These are phyloP conservation scores for Afroboletus lepidellus DNA, from an alignment of 1,284 basidiomycete species.

Conservation along the genomic window DNA sequence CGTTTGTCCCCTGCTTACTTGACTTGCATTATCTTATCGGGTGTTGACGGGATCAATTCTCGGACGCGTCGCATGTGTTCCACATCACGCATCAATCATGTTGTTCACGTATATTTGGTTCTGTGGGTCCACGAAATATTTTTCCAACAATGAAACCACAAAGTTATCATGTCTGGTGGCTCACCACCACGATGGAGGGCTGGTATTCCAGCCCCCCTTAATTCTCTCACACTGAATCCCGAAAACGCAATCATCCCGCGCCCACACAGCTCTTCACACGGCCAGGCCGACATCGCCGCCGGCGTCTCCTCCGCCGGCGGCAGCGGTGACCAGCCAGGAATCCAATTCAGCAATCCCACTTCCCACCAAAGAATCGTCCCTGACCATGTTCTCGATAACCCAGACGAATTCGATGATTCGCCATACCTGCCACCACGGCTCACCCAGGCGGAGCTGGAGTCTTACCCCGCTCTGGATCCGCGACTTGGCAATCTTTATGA, in stretches of 20 bases:
- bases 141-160: conserved; percentile 30
- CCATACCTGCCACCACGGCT: conserved; percentile 32
- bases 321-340: conserved; percentile 13
- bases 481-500: conserved; percentile 10
- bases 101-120: conserved; percentile 33
- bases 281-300: conserved; percentile 30
- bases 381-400: conserved; percentile 9
- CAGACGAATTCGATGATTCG: conserved; percentile 27
- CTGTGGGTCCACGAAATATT: conserved; percentile 33
- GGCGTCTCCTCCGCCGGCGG: conserved; percentile 17
- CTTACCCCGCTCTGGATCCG: conserved; percentile 18
- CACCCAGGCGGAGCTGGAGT: conserved; percentile 17
- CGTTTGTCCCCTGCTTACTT: conserved; percentile 17
- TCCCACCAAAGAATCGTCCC: conserved; percentile 14
- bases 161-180: conserved; percentile 26
- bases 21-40: conserved; percentile 25
- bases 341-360: conserved; percentile 6
- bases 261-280: conserved; percentile 30
- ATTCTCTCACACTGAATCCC: conserved; percentile 16
- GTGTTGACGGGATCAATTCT: conserved; percentile 10
- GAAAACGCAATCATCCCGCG: conserved; percentile 22
- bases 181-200: conserved; percentile 16
- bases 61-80: conserved; percentile 17
- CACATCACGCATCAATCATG: conserved; percentile 14
- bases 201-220: conserved; percentile 6